Percentiles rank a stretch among this genome's conserved stretches.
These are phyloP conservation scores for Neonectria faginata DNA, from an alignment of 2,329 filamentous ascomycete species.

Conservation along the genomic window DNA sequence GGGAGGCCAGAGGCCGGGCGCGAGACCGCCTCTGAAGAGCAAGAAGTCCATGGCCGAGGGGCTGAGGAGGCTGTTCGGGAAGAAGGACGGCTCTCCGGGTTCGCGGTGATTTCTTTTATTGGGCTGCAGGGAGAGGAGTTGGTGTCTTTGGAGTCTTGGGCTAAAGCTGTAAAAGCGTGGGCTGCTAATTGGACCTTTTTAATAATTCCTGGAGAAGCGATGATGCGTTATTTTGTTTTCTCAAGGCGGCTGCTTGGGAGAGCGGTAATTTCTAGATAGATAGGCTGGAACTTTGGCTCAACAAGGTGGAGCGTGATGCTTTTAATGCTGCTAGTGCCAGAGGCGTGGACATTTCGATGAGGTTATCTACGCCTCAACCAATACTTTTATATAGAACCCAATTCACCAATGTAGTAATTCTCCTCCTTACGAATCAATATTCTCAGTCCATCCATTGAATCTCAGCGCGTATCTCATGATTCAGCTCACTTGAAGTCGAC, in stretches of 20 bases:
- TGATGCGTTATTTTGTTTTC: not conserved
- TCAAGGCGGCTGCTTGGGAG: not conserved
- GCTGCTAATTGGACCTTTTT: not conserved
- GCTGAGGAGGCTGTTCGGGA: conserved; percentile 55
- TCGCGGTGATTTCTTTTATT: conserved; percentile 3
- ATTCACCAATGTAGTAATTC: not conserved
- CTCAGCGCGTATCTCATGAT: not conserved
- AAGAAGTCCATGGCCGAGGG: conserved; percentile 53
- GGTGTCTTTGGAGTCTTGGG: not conserved
- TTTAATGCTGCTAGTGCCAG: not conserved
- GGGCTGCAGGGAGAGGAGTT: not conserved
- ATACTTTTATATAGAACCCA: not conserved
- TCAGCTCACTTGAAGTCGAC: not conserved
- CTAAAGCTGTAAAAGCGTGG: not conserved
- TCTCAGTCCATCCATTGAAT: not conserved
- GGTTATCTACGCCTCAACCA: not conserved
- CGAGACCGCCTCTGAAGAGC: conserved; percentile 37
- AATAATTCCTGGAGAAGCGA: not conserved
- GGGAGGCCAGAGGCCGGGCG: conserved; percentile 14
- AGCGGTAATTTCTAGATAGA: not conserved
- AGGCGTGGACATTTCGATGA: not conserved
- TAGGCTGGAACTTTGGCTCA: not conserved
- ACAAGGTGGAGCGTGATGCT: not conserved
- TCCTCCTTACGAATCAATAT: not conserved
- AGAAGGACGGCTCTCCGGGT: conserved; percentile 35